Conservation (phyloP, 179 eudicot species). For the Nepenthes alata region DNA sequence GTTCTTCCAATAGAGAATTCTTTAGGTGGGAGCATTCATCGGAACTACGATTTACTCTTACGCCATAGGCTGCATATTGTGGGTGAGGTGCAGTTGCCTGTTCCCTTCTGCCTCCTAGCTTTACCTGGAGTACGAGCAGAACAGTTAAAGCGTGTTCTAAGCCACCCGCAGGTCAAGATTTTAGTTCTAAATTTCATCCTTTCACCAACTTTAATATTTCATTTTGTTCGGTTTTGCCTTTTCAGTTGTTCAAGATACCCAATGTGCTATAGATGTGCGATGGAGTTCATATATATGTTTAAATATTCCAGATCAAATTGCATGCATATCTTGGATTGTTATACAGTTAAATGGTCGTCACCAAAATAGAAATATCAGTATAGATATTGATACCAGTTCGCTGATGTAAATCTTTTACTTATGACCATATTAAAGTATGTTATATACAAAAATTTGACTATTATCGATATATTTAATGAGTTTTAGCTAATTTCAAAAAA, state of each 20-base stretch:
- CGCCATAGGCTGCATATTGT: conserved; percentile 37
- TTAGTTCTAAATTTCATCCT: background rate
- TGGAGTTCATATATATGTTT: background rate
- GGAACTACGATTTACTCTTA: conserved; percentile 36
- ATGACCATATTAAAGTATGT: no score
- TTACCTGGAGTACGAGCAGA: conserved; percentile 25
- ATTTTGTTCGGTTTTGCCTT: background rate
- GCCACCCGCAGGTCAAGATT: conserved; percentile 30
- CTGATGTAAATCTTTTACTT: no score
- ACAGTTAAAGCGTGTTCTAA: conserved; percentile 25
- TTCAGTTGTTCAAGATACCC: no score
- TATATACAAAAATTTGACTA: no score
- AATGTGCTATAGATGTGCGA: background rate
- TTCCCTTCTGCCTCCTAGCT: conserved; percentile 29
- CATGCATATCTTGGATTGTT: no score
- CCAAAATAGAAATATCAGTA: no score
- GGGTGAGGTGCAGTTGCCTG: conserved; percentile 34
- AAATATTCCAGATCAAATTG: no score
- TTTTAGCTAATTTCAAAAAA: no score
- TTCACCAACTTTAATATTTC: background rate
- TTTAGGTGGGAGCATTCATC: conserved; percentile 36
- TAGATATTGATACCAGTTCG: no score
- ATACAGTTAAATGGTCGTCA: no score
- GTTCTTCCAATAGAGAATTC: conserved; percentile 40
- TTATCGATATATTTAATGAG: no score